These are phyloP conservation scores for Blastocystis sp. DNA, from an alignment of 352 stramenopile species.

Conservation along the genomic window DNA sequence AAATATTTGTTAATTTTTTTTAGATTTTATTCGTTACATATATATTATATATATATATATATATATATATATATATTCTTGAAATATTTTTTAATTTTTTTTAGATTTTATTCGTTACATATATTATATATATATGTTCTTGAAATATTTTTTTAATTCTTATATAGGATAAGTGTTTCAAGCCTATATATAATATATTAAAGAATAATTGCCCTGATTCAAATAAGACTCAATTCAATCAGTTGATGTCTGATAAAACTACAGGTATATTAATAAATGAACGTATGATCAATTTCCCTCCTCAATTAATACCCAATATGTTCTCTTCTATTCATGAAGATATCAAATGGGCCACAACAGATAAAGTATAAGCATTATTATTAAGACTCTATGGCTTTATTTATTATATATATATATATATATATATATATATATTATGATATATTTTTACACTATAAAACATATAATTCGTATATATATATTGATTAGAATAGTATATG, in stretches of 20 bases:
- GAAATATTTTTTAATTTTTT: too few relatives aligned
- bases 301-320: slow-evolving; percentile 27
- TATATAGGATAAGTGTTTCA: slow-evolving; percentile 4
- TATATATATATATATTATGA: too few relatives aligned
- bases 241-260: slow-evolving; percentile 2
- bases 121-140: too few relatives aligned
- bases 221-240: background rate
- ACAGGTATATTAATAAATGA: slow-evolving; percentile 31
- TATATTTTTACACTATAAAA: too few relatives aligned
- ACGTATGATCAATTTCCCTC: slow-evolving; percentile 36
- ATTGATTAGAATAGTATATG: too few relatives aligned
- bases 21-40: background rate
- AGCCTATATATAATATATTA: background rate
- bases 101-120: too few relatives aligned
- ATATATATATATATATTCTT: too few relatives aligned
- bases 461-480: too few relatives aligned
- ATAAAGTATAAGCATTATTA: background rate
- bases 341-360: slow-evolving; percentile 14
- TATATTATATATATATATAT: too few relatives aligned
- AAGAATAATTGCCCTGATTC: slow-evolving; percentile 3
- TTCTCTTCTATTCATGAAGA: slow-evolving; percentile 23
- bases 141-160: too few relatives aligned
- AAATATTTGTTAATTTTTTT: slow-evolving; percentile 11
- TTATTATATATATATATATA: too few relatives aligned
- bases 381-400: slow-evolving; percentile 1